A percentile compares a stretch with the other conserved stretches of the same genome.
Evolutionary conservation across 1,139 yeast species (phyloP).

Genomic region (Candida frijolesensis): DNA sequence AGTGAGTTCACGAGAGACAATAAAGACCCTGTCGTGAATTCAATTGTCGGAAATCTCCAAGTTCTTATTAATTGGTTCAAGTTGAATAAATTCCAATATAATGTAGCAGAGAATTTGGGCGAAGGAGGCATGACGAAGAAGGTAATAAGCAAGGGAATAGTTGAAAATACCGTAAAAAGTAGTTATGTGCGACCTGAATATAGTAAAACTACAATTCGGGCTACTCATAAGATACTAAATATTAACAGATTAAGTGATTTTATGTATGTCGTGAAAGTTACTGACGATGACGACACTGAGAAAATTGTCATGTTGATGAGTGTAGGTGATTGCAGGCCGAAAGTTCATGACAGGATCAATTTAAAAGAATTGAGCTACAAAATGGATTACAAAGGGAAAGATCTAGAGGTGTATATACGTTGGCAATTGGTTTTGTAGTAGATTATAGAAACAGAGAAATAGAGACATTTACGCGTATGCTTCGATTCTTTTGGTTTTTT

Average conservation of each 20-base stretch:
- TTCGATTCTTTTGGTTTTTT: not conserved
- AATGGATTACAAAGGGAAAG: slow-evolving; percentile 6
- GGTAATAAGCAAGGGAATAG: not conserved
- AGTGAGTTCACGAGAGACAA: slow-evolving; percentile 5
- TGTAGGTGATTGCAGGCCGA: slow-evolving; percentile 6
- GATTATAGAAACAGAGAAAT: not conserved
- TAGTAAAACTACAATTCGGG: slow-evolving; percentile 7
- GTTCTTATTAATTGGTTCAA: slow-evolving; percentile 11
- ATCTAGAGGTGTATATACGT: slow-evolving; percentile 12
- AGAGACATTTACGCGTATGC: not conserved
- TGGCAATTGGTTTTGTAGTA: slow-evolving; percentile 13
- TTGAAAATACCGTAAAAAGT: not conserved
- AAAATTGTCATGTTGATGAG: slow-evolving; percentile 10
- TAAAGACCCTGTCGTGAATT: slow-evolving; percentile 5
- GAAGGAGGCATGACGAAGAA: not conserved
- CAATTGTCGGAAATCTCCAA: slow-evolving; percentile 5
- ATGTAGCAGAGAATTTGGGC: not conserved
- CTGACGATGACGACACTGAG: not conserved
- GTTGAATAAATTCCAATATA: slow-evolving; percentile 9
- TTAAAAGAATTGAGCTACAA: slow-evolving; percentile 6
- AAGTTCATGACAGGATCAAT: slow-evolving; percentile 9
- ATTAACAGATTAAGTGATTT: slow-evolving; percentile 10
- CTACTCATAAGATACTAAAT: slow-evolving; percentile 13
- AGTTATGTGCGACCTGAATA: not conserved
- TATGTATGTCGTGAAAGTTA: slow-evolving; percentile 9